These are phyloP conservation scores for Astragalus glycyphyllos DNA, from an alignment of 306 rosid genomes.

Conservation along the genomic window DNA sequence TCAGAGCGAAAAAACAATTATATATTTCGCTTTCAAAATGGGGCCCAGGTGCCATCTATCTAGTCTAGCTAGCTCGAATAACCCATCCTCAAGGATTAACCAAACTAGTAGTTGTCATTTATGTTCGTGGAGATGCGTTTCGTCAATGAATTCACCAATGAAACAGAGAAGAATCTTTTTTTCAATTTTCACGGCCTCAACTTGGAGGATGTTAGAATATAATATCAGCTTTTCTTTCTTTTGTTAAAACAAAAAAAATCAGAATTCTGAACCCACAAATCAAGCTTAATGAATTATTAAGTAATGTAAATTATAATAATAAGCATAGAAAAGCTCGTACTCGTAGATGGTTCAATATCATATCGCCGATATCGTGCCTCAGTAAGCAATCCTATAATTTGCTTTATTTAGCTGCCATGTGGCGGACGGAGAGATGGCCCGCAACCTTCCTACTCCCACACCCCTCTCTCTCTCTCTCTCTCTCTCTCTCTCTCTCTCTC, in stretches of 20 bases:
- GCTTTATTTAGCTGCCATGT: constrained; percentile 39
- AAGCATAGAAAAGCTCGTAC: neutral
- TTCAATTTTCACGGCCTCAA: constrained; percentile 46
- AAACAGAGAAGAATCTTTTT: constrained; percentile 46
- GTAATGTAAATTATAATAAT: too few relatives aligned
- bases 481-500: neutral
- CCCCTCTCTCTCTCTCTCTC: neutral
- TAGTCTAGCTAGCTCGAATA: constrained; percentile 17
- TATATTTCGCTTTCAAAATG: constrained; percentile 37
- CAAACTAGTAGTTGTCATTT: constrained; percentile 35
- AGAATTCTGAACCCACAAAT: constrained; percentile 28
- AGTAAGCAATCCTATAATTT: constrained; percentile 26
- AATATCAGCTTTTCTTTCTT: neutral
- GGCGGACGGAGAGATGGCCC: constrained; percentile 38
- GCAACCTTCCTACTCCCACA: constrained; percentile 1
- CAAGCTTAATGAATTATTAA: neutral
- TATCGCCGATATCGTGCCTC: constrained; percentile 48
- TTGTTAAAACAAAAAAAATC: neutral
- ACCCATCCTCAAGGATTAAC: constrained; percentile 38
- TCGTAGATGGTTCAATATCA: constrained; percentile 8
- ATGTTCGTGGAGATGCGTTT: constrained; percentile 38
- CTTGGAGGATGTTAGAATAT: constrained; percentile 44
- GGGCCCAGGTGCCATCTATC: constrained; percentile 12
- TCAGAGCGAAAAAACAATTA: constrained; percentile 12
- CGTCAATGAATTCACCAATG: constrained; percentile 48